phyloP scores from a whole-genome alignment of 208 protist genomes.

The Leishmania arabica region DNA sequence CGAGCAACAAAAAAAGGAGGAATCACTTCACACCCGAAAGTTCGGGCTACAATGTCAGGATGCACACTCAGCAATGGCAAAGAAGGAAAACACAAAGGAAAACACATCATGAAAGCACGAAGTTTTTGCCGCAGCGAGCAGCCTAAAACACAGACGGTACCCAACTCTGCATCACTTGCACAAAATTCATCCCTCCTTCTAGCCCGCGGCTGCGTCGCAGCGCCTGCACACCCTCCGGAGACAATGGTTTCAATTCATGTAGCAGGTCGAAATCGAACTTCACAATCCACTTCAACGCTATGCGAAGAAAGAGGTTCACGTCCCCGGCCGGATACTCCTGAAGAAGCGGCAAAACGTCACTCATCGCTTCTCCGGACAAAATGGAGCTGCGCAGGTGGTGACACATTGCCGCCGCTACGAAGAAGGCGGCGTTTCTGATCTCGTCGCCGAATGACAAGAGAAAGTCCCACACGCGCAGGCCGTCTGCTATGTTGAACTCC shows the following conservation, averaged over 20 bases:
- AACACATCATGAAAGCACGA: neutral
- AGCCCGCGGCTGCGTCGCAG: slow-evolving; percentile 36
- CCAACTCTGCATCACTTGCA: slow-evolving; percentile 21
- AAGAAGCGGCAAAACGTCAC: slow-evolving; percentile 62
- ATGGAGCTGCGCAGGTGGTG: slow-evolving; percentile 45
- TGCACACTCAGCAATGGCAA: neutral
- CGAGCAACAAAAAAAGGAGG: neutral
- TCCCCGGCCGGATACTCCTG: slow-evolving; percentile 60
- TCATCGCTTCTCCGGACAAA: slow-evolving; percentile 35
- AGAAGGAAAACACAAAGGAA: neutral
- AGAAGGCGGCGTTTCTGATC: slow-evolving; percentile 47
- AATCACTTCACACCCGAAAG: neutral
- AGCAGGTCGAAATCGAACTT: slow-evolving; percentile 50
- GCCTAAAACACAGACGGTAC: slow-evolving; percentile 25
- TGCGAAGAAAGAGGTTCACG: slow-evolving; percentile 58
- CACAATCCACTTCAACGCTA: slow-evolving; percentile 55
- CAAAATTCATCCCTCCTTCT: slow-evolving; percentile 11
- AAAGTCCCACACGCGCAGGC: slow-evolving; percentile 88
- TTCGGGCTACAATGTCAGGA: neutral
- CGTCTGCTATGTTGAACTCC: slow-evolving; percentile 80
- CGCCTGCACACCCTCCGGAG: slow-evolving; percentile 34
- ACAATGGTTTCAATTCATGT: slow-evolving; percentile 35
- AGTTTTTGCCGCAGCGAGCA: neutral
- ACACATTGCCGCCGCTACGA: slow-evolving; percentile 67
- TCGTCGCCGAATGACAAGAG: slow-evolving; percentile 76